Evolutionary conservation across 2,329 filamentous ascomycete species (phyloP), one percentile per base, ranked within the genome.

Genomic region (Cephalotrichum gorgonifer): DNA sequence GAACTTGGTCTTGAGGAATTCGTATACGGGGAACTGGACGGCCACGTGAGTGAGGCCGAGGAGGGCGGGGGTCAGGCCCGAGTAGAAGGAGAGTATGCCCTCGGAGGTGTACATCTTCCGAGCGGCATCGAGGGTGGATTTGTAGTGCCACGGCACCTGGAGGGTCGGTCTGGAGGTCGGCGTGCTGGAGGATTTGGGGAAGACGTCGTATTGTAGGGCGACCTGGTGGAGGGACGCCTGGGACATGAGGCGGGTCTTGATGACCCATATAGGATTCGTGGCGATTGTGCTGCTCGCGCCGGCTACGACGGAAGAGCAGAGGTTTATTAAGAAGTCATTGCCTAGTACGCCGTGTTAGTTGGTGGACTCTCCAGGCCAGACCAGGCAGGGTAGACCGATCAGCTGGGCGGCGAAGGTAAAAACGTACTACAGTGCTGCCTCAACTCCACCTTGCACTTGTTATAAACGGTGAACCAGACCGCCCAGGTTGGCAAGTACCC

Each of bases 251-350:
- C 93, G 79, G 44, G 93, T 98, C 69, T 98, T 98, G 71, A 98
- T 95, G 33, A 98, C 93, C 93, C 93, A 98, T 53, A 98, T 98
- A 1, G 93, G 93, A 65, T 97, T 98, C 23, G 93, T 98, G 54
- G 85, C 86, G 54, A 97, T 76, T 4, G 93, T 98, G 56, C 90
- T 96, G 69, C 86, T 95, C 53, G 83, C 89, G 48, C 93, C 93
- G 23, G 91, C 93, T 50, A 89, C 78, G 52, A 98, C 80, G 9
- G 93, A 95, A 22, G 93, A 93, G 72, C 86, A 90, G 55, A 93
- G 85, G 61, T 88, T 88, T 58, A 91, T 79, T 42, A 88, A 64
- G 69, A 55, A 49, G 28, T 47, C 47, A 23, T 51, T 43, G 20
- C 54, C 53, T 53, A 47, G 27, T n/a, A 17, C 5, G 12, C 14